Evolutionary conservation across 805 yeast genomes (phyloP).

Genomic region (Wickerhamiella occidentalis): DNA sequence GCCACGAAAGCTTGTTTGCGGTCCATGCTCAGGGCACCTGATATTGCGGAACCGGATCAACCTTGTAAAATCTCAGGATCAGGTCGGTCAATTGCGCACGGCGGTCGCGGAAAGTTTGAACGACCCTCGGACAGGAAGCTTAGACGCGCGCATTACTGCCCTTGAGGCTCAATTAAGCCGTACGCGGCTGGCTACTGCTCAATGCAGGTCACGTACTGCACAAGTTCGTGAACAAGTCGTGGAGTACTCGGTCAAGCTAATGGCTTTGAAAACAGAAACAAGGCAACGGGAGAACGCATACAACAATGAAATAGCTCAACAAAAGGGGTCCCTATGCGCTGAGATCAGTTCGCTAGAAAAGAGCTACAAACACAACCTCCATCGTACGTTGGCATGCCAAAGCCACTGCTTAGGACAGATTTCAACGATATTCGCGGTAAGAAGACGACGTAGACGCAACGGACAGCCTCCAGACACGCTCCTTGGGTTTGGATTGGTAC

Average conservation of each 20-base stretch:
- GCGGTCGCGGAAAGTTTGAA: conserved; percentile 3
- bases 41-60: conserved; percentile 20
- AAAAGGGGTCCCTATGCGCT: background rate
- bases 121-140: conserved; percentile 16
- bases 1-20: conserved; percentile 19
- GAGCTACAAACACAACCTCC: conserved; percentile 17
- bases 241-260: background rate
- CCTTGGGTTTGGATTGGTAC: conserved; percentile 25
- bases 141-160: conserved; percentile 16
- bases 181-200: conserved; percentile 14
- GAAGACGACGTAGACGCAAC: conserved; percentile 8
- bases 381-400: conserved; percentile 19
- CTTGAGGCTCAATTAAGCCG: conserved; percentile 16
- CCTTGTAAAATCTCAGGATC: conserved; percentile 19
- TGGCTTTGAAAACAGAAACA: background rate
- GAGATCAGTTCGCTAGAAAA: conserved; percentile 14
- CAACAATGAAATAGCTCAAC: background rate
- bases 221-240: conserved; percentile 2
- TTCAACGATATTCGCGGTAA: conserved; percentile 19
- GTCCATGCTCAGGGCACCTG: conserved; percentile 19
- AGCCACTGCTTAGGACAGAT: conserved; percentile 19
- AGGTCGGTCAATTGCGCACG: conserved; percentile 15
- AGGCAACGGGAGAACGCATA: conserved; percentile 3
- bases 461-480: conserved; percentile 15
- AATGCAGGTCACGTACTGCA: conserved; percentile 14